Evolutionary conservation across 805 yeast genomes (phyloP), one percentile per base, ranked within the genome.

Genomic region (Zygotorulaspora florentina): DNA sequence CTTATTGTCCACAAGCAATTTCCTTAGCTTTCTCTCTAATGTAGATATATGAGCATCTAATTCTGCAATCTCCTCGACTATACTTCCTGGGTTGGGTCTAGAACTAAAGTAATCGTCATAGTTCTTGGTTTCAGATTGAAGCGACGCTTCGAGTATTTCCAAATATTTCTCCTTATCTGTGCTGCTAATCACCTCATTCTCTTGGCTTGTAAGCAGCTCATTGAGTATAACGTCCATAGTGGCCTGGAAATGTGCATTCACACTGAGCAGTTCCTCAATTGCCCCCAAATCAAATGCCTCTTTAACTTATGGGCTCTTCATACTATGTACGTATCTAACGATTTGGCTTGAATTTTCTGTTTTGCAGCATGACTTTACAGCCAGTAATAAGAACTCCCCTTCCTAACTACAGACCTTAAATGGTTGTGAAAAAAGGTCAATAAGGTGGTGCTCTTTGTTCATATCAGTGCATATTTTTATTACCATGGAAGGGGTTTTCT

Each of bases 401-500:
- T 37, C 45, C 12, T 18, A 27, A 28, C 39, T 40, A 17, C 6
- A 35, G 10, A 18, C 36, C 18, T 20, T 35, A 40, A 12, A 12
- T 11, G 3, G 11, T n/a, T 26, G 11, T 40, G 29, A 25, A 40
- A n/a, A 27, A 25, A 20, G 20, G 18, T 27, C 15, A 29, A 28
- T 13, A 29, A 15, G 33, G 37, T 38, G 18, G 18, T 25, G 28
- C 25, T 30, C 25, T 20, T 20, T 20, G 25, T 20, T 20, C 25
- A 20, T 20, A 20, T 20, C 25, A 20, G 25, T 20, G 25, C 25
- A 20, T 20, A 20, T 20, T 20, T 20, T 20, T 20, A 20, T 20
- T 20, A 20, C 34, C 40, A 91, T 91, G 99, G 98, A 93, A 66
- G 97, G 97, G 23, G 76, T 91, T 40, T 88, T 75, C 68, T 93